phyloP scores from a whole-genome alignment of 192 early-diverging fungal species.

The Gigaspora rosea region DNA sequence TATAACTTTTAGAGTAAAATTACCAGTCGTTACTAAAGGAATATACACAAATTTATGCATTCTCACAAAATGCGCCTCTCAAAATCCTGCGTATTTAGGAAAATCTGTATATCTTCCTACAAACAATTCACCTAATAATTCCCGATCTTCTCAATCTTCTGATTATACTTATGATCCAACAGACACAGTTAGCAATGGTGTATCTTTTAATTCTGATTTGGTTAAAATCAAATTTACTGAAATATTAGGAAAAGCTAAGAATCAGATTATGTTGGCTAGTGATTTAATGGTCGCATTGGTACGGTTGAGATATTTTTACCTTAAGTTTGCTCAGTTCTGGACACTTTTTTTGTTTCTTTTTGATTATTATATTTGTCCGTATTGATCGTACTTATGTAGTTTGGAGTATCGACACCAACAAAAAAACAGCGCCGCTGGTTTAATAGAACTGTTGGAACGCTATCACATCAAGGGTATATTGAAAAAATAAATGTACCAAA shows the following conservation, averaged over 20 bases:
- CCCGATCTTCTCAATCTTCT: conserved; percentile 28
- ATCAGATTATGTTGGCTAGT: conserved; percentile 51
- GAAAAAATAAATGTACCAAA: conserved; percentile 39
- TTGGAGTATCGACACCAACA: conserved; percentile 43
- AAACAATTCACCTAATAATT: neutral
- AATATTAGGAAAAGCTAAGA: conserved; percentile 52
- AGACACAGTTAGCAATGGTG: conserved; percentile 34
- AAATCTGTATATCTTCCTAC: conserved; percentile 38
- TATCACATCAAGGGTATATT: conserved; percentile 53
- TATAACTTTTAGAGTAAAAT: conserved; percentile 52
- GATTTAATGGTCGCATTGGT: conserved; percentile 62
- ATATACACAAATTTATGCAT: conserved; percentile 61
- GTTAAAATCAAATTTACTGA: conserved; percentile 58
- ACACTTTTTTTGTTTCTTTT: neutral
- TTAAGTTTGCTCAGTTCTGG: neutral
- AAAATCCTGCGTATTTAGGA: conserved; percentile 51
- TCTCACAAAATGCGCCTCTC: conserved; percentile 52
- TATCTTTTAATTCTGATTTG: conserved; percentile 56
- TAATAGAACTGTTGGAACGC: conserved; percentile 52
- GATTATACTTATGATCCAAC: conserved; percentile 19
- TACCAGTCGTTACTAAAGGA: conserved; percentile 61
- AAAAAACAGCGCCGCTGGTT: conserved; percentile 58
- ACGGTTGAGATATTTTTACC: conserved; percentile 21
- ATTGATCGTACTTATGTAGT: neutral
- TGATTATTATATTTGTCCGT: neutral